These are phyloP conservation scores for Pseudozyma sp. DNA, from an alignment of 1,284 basidiomycete species.

Conservation along the genomic window DNA sequence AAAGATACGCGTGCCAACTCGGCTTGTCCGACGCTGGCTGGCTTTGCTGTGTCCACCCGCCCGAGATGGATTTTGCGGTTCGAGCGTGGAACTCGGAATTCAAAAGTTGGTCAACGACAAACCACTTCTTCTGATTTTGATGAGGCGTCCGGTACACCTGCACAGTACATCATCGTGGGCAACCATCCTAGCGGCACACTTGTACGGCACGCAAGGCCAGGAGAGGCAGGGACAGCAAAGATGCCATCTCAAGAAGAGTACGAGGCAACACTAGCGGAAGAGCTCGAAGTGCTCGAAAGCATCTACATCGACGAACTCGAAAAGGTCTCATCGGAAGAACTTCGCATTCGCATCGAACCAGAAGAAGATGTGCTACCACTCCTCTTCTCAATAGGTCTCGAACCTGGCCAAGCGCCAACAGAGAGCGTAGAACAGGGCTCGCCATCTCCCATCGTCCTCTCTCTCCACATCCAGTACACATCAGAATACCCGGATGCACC, in stretches of 20 bases:
- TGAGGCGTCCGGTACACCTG: background rate
- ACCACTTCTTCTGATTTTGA: conserved; percentile 11
- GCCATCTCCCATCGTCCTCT: conserved; percentile 76
- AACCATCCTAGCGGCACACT: no score
- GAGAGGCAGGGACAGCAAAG: background rate
- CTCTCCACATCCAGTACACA: conserved; percentile 79
- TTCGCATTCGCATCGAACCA: conserved; percentile 88
- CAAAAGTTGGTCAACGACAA: background rate
- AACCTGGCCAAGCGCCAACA: conserved; percentile 34
- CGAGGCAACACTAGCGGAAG: conserved; percentile 75
- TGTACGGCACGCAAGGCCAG: no score
- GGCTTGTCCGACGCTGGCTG: background rate
- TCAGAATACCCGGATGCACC: conserved; percentile 80
- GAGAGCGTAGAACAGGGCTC: conserved; percentile 44
- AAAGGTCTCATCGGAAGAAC: conserved; percentile 85
- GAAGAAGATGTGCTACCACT: conserved; percentile 78
- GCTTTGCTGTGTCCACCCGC: conserved; percentile 8
- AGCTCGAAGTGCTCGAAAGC: conserved; percentile 93
- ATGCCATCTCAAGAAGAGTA: conserved; percentile 68
- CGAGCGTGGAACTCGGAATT: conserved; percentile 36
- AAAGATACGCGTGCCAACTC: background rate
- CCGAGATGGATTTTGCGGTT: conserved; percentile 7
- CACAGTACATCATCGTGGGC: background rate
- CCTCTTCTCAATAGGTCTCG: conserved; percentile 21
- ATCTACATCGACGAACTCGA: conserved; percentile 94